These are phyloP conservation scores for Conticribra guillardii DNA, from an alignment of 108 stramenopile species.

Conservation along the genomic window DNA sequence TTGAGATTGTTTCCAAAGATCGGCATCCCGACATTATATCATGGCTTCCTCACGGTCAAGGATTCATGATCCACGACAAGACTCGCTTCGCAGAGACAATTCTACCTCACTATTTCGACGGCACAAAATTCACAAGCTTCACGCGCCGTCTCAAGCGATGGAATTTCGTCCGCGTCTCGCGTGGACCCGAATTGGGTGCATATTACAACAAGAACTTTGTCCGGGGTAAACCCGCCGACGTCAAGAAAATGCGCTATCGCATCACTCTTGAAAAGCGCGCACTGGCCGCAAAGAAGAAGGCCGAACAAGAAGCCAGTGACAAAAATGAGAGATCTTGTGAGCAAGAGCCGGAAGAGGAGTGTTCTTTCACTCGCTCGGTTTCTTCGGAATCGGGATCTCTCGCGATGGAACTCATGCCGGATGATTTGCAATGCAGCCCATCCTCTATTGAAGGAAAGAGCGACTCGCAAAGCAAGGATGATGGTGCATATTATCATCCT, in stretches of 20 bases:
- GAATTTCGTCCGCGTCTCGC: constrained; percentile 74
- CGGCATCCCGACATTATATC: constrained; percentile 53
- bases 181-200: constrained; percentile 72
- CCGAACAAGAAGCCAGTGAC: background rate
- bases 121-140: constrained; percentile 68
- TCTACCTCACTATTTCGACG: constrained; percentile 77
- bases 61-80: constrained; percentile 63
- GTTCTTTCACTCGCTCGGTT: background rate
- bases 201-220: constrained; percentile 81
- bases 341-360: background rate
- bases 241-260: constrained; percentile 59
- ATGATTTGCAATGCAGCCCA: background rate
- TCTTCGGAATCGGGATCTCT: background rate
- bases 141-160: constrained; percentile 72
- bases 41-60: constrained; percentile 71
- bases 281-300: background rate
- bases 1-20: constrained; percentile 40
- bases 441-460: background rate
- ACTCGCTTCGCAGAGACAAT: constrained; percentile 69
- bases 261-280: background rate
- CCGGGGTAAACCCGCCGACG: constrained; percentile 56
- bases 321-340: background rate
- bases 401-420: background rate
- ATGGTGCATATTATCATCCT: background rate
- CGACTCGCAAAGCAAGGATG: background rate